Evolutionary conservation across 2,329 filamentous ascomycete genomes (phyloP).

Genomic region (Phyllosticta citriasiana): DNA sequence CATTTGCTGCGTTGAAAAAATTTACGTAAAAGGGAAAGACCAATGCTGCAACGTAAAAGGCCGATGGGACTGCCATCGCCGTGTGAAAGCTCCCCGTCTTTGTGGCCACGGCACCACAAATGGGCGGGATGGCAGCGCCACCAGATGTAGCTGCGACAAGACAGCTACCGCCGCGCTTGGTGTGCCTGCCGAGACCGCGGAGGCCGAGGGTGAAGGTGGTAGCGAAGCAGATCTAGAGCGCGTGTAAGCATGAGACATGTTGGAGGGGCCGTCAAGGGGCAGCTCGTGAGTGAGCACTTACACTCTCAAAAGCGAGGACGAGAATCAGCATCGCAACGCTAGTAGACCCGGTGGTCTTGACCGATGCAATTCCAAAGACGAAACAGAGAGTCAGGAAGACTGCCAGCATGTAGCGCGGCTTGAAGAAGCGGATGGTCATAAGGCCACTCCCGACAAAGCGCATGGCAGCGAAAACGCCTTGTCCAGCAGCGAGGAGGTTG

Average conservation of each 20-base stretch:
- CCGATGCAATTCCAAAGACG: conserved; percentile 12
- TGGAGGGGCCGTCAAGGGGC: not conserved
- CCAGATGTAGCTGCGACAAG: conserved; percentile 18
- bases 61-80: conserved; percentile 14
- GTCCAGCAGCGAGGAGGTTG: conserved; percentile 15
- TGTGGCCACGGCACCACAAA: conserved; percentile 13
- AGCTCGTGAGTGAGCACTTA: conserved; percentile 1
- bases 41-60: conserved; percentile 14
- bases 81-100: conserved; percentile 13
- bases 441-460: conserved; percentile 15
- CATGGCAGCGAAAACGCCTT: conserved; percentile 15
- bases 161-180: conserved; percentile 20
- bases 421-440: conserved; percentile 13
- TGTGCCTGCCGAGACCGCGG: conserved; percentile 19
- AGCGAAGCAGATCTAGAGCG: conserved; percentile 13
- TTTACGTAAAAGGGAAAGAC: conserved; percentile 14
- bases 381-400: conserved; percentile 13
- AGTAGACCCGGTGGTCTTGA: conserved; percentile 10
- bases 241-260: not conserved
- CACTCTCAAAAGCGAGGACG: conserved; percentile 14
- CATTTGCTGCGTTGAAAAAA: conserved; percentile 11
- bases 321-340: conserved; percentile 14
- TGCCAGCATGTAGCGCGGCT: conserved; percentile 13
- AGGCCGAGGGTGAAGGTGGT: conserved; percentile 20
- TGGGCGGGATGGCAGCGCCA: conserved; percentile 20